Percentiles rank a stretch among this genome's conserved stretches.
phyloP scores from a whole-genome alignment of 148 eudicot species.

The Rhododendron molle region DNA sequence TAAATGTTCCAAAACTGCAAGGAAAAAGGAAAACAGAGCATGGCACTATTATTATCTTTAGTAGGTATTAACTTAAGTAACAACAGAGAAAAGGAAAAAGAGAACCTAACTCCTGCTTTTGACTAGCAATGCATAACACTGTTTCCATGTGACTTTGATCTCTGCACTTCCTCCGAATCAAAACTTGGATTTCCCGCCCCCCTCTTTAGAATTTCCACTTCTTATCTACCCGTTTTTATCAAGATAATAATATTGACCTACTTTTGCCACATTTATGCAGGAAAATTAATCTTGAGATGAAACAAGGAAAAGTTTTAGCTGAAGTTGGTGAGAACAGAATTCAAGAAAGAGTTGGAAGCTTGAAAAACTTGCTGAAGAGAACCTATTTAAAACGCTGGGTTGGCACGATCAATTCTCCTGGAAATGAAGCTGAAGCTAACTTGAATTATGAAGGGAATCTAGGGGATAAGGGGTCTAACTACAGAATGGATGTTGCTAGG shows the following conservation, averaged over 20 bases:
- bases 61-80: background rate
- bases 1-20: background rate
- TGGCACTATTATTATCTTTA: background rate
- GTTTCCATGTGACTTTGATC: background rate
- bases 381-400: constrained; percentile 62
- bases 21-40: background rate
- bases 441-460: constrained; percentile 31
- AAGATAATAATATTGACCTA: background rate
- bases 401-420: constrained; percentile 34
- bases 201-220: background rate
- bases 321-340: constrained; percentile 37
- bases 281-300: constrained; percentile 32
- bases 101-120: background rate
- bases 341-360: constrained; percentile 57
- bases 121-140: background rate
- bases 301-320: constrained; percentile 32
- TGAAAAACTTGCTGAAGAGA: constrained; percentile 64
- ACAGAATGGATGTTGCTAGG: constrained; percentile 74
- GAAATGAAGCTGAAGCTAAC: constrained; percentile 35
- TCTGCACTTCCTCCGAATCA: background rate
- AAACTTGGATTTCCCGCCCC: background rate
- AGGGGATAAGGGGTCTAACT: constrained; percentile 26
- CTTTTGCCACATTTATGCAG: constrained; percentile 29
- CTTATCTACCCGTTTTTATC: background rate
- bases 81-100: background rate